Conservation (phyloP, 208 protist genomes). For the Tritrichomonas foetus region DNA sequence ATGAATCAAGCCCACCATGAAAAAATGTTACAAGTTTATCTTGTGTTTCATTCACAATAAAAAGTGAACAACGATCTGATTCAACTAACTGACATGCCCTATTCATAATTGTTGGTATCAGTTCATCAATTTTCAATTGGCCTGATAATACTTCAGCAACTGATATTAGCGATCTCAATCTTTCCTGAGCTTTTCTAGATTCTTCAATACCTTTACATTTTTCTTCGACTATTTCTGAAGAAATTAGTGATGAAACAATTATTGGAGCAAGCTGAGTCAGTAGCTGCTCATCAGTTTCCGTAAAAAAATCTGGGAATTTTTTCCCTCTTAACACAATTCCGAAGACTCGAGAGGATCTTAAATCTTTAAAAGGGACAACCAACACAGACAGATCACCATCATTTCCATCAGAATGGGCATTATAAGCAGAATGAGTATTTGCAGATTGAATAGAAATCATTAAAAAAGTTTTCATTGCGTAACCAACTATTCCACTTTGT, state of each 20-base stretch:
- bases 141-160: constrained; percentile 16
- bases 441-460: neutral
- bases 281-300: neutral
- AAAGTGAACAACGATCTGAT: neutral
- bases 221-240: neutral
- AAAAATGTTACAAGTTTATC: constrained; percentile 4
- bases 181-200: neutral
- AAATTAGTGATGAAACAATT: neutral
- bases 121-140: neutral
- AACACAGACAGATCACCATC: neutral
- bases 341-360: neutral
- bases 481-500: neutral
- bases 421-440: neutral
- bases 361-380: neutral
- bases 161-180: neutral
- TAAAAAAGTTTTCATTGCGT: neutral
- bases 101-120: neutral
- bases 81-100: neutral
- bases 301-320: neutral
- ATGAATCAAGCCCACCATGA: neutral
- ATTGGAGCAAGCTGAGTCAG: neutral
- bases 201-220: neutral
- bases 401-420: neutral
- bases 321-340: neutral
- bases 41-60: neutral